Evolutionary conservation across 164 flowering plant species (phyloP).

Genomic region (Piper betle): DNA sequence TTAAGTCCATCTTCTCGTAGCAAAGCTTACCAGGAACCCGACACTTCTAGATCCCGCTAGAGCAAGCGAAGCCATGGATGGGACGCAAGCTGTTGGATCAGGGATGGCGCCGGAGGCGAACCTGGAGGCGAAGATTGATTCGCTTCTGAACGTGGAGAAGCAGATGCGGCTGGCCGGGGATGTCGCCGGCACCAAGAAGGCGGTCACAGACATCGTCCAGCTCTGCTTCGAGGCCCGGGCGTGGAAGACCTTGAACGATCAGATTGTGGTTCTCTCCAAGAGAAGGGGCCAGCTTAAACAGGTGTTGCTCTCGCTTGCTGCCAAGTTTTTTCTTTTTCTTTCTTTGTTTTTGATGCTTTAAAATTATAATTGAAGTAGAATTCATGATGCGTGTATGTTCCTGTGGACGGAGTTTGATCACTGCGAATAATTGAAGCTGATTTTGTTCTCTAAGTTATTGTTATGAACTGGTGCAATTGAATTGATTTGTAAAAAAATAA

Average conservation of each 20-base stretch:
- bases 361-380: no score
- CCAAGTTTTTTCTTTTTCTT: neutral
- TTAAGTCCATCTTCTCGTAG: no score
- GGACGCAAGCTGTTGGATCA: neutral
- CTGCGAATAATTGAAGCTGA: no score
- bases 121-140: constrained; percentile 56
- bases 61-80: no score
- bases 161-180: constrained; percentile 72
- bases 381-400: no score
- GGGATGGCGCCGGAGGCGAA: constrained; percentile 34
- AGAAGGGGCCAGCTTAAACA: constrained; percentile 94
- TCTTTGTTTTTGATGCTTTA: no score
- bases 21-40: no score
- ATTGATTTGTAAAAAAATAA: no score
- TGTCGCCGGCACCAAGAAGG: constrained; percentile 64
- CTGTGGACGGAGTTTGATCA: no score
- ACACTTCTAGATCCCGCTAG: no score
- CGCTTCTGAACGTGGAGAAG: constrained; percentile 73
- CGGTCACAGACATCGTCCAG: constrained; percentile 58
- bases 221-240: constrained; percentile 71
- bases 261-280: constrained; percentile 71
- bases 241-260: constrained; percentile 85
- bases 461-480: no score
- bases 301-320: constrained; percentile 22
- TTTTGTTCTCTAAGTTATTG: no score